Evolutionary conservation across 345 rosid genomes (phyloP).

Genomic region (Eucalyptus cloeziana): DNA sequence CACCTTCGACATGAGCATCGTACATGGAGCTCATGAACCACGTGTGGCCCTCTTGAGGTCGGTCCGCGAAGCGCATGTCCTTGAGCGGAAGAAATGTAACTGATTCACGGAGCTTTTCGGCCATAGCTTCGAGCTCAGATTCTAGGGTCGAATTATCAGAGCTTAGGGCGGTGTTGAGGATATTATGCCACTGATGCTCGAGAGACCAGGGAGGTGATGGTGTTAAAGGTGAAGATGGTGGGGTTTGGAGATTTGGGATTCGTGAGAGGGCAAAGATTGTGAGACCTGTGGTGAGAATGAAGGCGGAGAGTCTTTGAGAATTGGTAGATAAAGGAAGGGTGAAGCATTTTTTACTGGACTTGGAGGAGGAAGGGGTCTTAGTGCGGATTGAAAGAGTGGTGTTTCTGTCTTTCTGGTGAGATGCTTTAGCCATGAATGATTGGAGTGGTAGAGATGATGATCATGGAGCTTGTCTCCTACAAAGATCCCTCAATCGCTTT

Average conservation of each 20-base stretch:
- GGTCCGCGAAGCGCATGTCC: conserved; percentile 13
- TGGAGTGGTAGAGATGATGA: not conserved
- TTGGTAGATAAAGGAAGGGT: not conserved
- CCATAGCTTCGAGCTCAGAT: not conserved
- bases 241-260: not conserved
- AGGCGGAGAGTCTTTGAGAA: not conserved
- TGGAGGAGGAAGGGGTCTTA: not conserved
- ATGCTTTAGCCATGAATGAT: not conserved
- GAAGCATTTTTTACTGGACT: not conserved
- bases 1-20: conserved; percentile 42
- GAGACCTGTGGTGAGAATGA: not conserved
- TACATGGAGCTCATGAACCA: conserved; percentile 55
- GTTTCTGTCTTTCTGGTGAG: not conserved
- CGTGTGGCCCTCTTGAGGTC: conserved; percentile 19
- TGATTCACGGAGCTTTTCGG: conserved; percentile 18
- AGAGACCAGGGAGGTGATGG: not conserved
- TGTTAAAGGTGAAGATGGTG: not conserved
- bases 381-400: not conserved
- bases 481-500: not conserved
- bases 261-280: not conserved
- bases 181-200: not conserved
- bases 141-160: not conserved
- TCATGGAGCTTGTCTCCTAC: not conserved
- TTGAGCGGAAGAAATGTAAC: conserved; percentile 33
- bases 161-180: conserved; percentile 2